A percentile compares a stretch with the other conserved stretches of the same genome.
Conservation (phyloP, 2,329 filamentous ascomycete genomes). For the Monilinia polystroma region DNA sequence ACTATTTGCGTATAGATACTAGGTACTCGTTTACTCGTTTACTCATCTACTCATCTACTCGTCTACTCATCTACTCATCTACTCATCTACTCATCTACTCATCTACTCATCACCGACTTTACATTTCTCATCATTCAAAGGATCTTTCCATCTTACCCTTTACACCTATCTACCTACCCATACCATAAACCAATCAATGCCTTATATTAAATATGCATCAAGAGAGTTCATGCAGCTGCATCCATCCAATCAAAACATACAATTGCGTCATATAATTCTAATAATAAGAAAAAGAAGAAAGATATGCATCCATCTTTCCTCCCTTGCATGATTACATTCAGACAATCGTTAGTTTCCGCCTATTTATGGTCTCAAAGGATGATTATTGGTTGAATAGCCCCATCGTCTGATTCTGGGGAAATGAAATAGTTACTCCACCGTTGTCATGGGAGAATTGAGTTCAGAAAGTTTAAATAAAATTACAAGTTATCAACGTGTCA, state of each 20-base stretch:
- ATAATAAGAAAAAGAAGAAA: slow-evolving; percentile 3
- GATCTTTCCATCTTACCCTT: background rate
- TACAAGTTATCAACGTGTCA: slow-evolving; percentile 11
- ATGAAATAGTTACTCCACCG: background rate
- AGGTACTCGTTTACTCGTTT: background rate
- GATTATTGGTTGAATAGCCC: background rate
- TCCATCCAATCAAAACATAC: background rate
- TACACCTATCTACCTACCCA: no score
- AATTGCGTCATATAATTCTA: slow-evolving; percentile 15
- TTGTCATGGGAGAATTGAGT: background rate
- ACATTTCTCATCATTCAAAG: no score
- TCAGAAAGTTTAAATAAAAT: slow-evolving; percentile 3
- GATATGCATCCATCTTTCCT: slow-evolving; percentile 9
- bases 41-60: background rate
- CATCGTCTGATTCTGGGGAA: slow-evolving; percentile 11
- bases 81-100: background rate
- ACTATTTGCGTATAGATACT: no score
- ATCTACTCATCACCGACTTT: no score
- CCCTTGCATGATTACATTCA: background rate
- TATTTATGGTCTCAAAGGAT: background rate
- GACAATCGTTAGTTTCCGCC: slow-evolving; percentile 6
- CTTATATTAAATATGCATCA: slow-evolving; percentile 8
- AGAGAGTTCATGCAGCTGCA: slow-evolving; percentile 3
- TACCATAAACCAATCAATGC: background rate
- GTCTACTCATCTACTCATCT: background rate